Percentiles rank a stretch among this genome's conserved stretches.
Conservation (phyloP, 2,329 filamentous ascomycete genomes). For the Nakataea oryzae region DNA sequence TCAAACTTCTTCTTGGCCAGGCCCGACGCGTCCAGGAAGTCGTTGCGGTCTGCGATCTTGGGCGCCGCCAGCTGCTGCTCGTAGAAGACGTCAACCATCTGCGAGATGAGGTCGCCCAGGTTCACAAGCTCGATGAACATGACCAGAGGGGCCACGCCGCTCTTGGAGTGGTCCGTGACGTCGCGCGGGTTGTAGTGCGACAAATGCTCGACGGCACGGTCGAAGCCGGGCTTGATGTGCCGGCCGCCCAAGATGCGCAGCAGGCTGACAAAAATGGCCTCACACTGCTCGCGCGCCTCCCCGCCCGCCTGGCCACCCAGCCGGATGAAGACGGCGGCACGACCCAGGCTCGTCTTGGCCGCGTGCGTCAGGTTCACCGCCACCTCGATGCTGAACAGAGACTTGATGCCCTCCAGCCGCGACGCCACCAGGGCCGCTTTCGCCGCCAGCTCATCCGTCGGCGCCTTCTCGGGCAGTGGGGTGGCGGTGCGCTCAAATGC, state of each 20-base stretch:
- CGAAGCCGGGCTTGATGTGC: conserved; percentile 88
- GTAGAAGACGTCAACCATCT: conserved; percentile 99
- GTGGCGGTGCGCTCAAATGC: conserved; percentile 5
- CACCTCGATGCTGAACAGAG: conserved; percentile 92
- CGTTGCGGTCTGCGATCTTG: conserved; percentile 80
- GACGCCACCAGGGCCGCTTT: conserved; percentile 98
- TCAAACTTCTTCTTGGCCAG: conserved; percentile 98
- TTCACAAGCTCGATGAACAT: conserved; percentile 97
- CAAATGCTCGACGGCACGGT: conserved; percentile 84
- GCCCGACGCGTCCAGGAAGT: conserved; percentile 84
- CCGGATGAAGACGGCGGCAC: conserved; percentile 71
- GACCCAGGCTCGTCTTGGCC: conserved; percentile 79
- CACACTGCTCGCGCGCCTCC: conserved; percentile 80
- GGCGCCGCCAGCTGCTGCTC: conserved; percentile 82
- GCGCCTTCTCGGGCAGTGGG: conserved; percentile 47
- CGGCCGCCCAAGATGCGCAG: conserved; percentile 74
- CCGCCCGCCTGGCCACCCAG: conserved; percentile 72
- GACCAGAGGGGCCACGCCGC: conserved; percentile 77
- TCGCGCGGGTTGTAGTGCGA: conserved; percentile 86
- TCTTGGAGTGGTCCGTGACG: conserved; percentile 52
- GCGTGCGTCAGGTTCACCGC: conserved; percentile 81
- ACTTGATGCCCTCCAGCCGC: conserved; percentile 85
- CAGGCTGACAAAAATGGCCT: conserved; percentile 75
- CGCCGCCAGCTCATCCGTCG: conserved; percentile 83
- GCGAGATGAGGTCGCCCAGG: conserved; percentile 92